Percentiles rank a stretch among this genome's conserved stretches.
Evolutionary conservation across 768 basidiomycete genomes (phyloP).

Genomic region (Amanita muscaria): DNA sequence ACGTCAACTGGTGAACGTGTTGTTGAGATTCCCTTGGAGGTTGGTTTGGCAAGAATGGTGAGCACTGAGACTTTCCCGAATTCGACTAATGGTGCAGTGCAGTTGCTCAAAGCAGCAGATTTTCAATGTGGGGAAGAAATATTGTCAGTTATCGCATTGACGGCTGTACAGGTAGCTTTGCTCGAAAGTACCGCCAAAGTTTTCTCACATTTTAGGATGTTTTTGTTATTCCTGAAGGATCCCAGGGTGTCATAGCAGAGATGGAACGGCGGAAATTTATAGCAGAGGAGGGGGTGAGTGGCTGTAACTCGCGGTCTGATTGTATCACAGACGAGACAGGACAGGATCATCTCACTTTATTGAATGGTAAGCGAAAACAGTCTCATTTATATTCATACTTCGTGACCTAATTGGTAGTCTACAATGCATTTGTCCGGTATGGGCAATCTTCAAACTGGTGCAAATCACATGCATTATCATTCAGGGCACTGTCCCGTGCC

Average conservation of each 20-base stretch:
- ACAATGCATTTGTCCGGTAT: slow-evolving; percentile 85
- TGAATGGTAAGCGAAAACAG: slow-evolving; percentile 58
- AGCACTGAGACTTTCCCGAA: slow-evolving; percentile 13
- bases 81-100: not conserved
- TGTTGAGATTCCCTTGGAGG: slow-evolving; percentile 91
- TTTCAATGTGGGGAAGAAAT: slow-evolving; percentile 93
- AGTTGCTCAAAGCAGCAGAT: slow-evolving; percentile 84
- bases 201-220: slow-evolving; percentile 50
- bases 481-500: slow-evolving; percentile 88
- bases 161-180: slow-evolving; percentile 65
- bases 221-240: slow-evolving; percentile 83
- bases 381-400: slow-evolving; percentile 2
- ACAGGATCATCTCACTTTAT: slow-evolving; percentile 88
- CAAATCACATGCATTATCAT: slow-evolving; percentile 84
- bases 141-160: slow-evolving; percentile 94
- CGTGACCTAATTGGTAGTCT: slow-evolving; percentile 44
- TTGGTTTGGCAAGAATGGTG: slow-evolving; percentile 92
- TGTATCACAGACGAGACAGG: not conserved
- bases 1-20: slow-evolving; percentile 76
- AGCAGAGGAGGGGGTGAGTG: slow-evolving; percentile 88
- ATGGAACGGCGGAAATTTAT: slow-evolving; percentile 94
- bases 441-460: slow-evolving; percentile 89
- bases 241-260: slow-evolving; percentile 79
- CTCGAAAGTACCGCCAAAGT: not conserved
- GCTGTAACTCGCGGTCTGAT: not conserved